These are phyloP conservation scores for Lecanoromycetidae sp. DNA, from an alignment of 2,329 filamentous ascomycete genomes.

Conservation along the genomic window DNA sequence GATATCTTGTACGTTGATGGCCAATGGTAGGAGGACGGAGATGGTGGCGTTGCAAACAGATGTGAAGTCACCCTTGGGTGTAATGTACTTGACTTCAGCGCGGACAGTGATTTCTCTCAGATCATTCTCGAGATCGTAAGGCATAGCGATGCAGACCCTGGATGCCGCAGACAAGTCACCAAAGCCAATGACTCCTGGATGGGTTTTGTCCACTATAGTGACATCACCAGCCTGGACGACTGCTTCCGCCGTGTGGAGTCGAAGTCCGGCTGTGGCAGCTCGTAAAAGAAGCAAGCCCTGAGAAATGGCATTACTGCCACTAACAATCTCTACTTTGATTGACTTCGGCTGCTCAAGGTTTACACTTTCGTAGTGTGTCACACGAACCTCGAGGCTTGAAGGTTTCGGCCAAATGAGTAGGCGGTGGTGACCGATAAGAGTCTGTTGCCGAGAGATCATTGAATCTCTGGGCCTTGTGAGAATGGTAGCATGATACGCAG, in stretches of 20 bases:
- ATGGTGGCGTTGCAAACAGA: constrained; percentile 53
- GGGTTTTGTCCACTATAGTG: constrained; percentile 31
- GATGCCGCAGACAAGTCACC: constrained; percentile 13
- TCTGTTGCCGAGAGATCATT: constrained; percentile 18
- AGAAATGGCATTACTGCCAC: constrained; percentile 59
- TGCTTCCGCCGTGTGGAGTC: constrained; percentile 43
- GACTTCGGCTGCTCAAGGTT: constrained; percentile 69
- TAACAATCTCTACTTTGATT: constrained; percentile 59
- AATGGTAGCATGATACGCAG: background rate
- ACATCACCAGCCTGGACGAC: constrained; percentile 32
- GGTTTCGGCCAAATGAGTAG: constrained; percentile 46
- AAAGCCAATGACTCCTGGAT: constrained; percentile 37
- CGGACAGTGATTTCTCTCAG: constrained; percentile 58
- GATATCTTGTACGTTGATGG: constrained; percentile 92
- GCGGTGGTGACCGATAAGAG: constrained; percentile 35
- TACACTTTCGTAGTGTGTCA: constrained; percentile 56
- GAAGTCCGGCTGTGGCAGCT: constrained; percentile 48
- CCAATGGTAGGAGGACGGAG: constrained; percentile 65
- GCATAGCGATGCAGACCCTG: constrained; percentile 38
- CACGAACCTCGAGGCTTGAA: constrained; percentile 54
- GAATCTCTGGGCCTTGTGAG: background rate
- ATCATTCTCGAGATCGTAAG: constrained; percentile 74
- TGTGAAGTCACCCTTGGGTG: constrained; percentile 51
- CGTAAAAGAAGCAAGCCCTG: constrained; percentile 40
- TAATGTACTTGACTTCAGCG: constrained; percentile 64